phyloP scores from a whole-genome alignment of 768 basidiomycete species.

The Amanita thiersii region DNA sequence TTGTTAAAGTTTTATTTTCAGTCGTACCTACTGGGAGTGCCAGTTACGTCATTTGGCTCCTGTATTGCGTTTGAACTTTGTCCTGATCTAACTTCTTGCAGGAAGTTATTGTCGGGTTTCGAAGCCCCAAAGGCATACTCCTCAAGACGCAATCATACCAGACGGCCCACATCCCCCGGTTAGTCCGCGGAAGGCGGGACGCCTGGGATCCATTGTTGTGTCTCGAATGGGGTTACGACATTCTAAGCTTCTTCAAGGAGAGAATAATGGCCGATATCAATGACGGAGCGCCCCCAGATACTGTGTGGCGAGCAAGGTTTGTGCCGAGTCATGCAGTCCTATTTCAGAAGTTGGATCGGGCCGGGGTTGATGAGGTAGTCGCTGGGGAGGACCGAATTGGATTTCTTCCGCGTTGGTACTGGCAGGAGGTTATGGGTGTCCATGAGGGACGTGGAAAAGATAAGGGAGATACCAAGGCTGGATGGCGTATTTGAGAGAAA shows the following conservation, averaged over 20 bases:
- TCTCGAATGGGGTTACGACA: conserved; percentile 62
- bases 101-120: conserved; percentile 86
- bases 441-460: not conserved
- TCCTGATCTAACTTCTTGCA: conserved; percentile 17
- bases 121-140: conserved; percentile 66
- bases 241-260: conserved; percentile 48
- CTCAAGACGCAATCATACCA: conserved; percentile 63
- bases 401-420: conserved; percentile 74
- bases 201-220: conserved; percentile 75
- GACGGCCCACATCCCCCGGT: conserved; percentile 71
- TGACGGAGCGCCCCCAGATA: conserved; percentile 14
- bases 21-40: conserved; percentile 88
- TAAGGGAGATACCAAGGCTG: not conserved
- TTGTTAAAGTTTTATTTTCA: conserved; percentile 91
- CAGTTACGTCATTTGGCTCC: too few relatives aligned
- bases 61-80: conserved; percentile 18
- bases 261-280: conserved; percentile 13
- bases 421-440: conserved; percentile 36
- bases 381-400: conserved; percentile 69
- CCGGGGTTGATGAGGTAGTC: conserved; percentile 47
- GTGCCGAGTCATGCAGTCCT: conserved; percentile 49
- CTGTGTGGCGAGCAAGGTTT: conserved; percentile 70
- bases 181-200: conserved; percentile 64
- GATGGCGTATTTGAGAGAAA: not conserved
- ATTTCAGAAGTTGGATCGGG: conserved; percentile 37